A percentile compares a stretch with the other conserved stretches of the same genome.
Conservation (phyloP, 2,329 filamentous ascomycete species). For the Graphilbum sp. region DNA sequence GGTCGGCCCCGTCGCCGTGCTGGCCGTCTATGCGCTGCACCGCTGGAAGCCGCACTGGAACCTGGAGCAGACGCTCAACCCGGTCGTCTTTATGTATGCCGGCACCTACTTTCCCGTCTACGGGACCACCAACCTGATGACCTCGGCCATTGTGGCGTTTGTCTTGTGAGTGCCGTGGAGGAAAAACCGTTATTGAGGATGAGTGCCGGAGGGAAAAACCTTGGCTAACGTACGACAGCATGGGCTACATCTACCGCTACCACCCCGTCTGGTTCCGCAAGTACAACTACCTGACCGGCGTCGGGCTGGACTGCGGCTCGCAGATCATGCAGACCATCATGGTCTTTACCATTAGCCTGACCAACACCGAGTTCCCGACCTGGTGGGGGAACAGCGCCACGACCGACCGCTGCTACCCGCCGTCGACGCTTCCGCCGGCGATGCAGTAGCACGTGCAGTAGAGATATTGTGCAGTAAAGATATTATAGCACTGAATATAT, state of each 20-base stretch:
- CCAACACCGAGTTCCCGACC: constrained; percentile 11
- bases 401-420: constrained; percentile 1
- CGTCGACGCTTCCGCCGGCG: neutral
- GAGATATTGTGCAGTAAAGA: too few species aligned
- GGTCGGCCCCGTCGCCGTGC: constrained; percentile 13
- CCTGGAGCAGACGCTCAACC: constrained; percentile 14
- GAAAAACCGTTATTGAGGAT: too few species aligned
- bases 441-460: too few species aligned
- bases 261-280: constrained; percentile 22
- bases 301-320: constrained; percentile 19
- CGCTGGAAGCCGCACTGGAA: constrained; percentile 14
- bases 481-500: too few species aligned
- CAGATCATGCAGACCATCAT: constrained; percentile 15
- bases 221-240: constrained; percentile 1
- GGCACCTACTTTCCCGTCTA: constrained; percentile 13
- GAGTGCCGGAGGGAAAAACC: too few species aligned
- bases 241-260: constrained; percentile 15
- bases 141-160: constrained; percentile 11
- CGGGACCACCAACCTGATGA: constrained; percentile 15
- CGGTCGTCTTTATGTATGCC: constrained; percentile 14
- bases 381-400: constrained; percentile 15
- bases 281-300: constrained; percentile 25
- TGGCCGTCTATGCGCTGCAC: constrained; percentile 12
- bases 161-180: constrained; percentile 9
- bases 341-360: constrained; percentile 15